Evolutionary conservation across 1,139 yeast species (phyloP).

Genomic region (Blastobotrys indianensis): DNA sequence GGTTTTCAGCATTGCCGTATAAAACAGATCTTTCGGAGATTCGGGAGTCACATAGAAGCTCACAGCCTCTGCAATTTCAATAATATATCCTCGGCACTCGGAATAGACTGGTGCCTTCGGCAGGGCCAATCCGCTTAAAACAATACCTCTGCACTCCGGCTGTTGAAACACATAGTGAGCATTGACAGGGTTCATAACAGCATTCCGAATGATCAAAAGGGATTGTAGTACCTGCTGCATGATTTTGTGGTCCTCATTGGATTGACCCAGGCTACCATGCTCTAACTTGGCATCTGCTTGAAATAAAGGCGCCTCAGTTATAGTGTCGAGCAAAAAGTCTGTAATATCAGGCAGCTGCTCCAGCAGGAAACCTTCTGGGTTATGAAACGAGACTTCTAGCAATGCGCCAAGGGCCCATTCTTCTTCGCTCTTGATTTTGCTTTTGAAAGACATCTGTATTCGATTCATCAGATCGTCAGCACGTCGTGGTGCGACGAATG

Average conservation of each 20-base stretch:
- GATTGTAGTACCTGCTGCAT: conserved; percentile 54
- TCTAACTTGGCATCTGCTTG: conserved; percentile 5
- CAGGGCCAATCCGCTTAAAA: conserved; percentile 45
- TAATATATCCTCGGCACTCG: conserved; percentile 63
- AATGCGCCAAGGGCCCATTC: conserved; percentile 62
- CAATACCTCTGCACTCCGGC: conserved; percentile 29
- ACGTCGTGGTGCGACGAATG: conserved; percentile 8
- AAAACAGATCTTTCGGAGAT: conserved; percentile 41
- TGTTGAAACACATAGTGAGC: conserved; percentile 71
- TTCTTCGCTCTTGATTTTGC: conserved; percentile 54
- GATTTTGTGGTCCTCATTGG: conserved; percentile 28
- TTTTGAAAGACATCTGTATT: conserved; percentile 56
- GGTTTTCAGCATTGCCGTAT: conserved; percentile 25
- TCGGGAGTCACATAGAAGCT: conserved; percentile 79
- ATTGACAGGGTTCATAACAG: conserved; percentile 74
- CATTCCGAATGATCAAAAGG: conserved; percentile 67
- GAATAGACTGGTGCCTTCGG: conserved; percentile 39
- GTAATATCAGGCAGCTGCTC: conserved; percentile 34
- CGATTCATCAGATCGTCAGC: conserved; percentile 38
- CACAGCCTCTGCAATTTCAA: conserved; percentile 80
- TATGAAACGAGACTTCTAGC: conserved; percentile 49
- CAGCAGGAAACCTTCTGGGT: conserved; percentile 45
- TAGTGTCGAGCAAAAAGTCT: conserved; percentile 4
- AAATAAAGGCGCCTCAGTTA: conserved; percentile 12
- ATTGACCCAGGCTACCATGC: conserved; percentile 11